These are phyloP conservation scores for Trichoderma simmonsii DNA, from an alignment of 2,329 filamentous ascomycete genomes.

Conservation along the genomic window DNA sequence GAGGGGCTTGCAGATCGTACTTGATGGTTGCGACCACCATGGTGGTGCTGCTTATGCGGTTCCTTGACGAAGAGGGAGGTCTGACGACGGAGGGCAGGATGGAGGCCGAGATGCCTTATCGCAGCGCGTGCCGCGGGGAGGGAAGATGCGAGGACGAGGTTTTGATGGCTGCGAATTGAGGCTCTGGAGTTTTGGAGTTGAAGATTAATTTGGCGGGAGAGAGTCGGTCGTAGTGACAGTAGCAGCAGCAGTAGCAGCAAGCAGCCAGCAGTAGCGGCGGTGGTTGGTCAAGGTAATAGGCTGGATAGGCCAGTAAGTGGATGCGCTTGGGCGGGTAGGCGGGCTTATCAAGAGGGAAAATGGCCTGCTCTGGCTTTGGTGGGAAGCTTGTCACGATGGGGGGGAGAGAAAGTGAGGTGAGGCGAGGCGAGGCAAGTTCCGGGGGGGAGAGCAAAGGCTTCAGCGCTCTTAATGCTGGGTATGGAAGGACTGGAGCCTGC, in stretches of 20 bases:
- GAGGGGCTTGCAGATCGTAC: slow-evolving; percentile 40
- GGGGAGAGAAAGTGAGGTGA: neutral
- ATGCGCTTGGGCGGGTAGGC: slow-evolving; percentile 1
- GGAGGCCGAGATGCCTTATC: slow-evolving; percentile 22
- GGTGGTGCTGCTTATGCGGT: slow-evolving; percentile 41
- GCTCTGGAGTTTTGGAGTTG: slow-evolving; percentile 7
- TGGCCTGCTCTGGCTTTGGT: neutral
- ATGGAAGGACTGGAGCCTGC: neutral
- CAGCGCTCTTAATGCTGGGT: neutral
- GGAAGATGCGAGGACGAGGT: slow-evolving; percentile 14
- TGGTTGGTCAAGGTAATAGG: slow-evolving; percentile 7
- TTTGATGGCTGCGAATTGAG: slow-evolving; percentile 19
- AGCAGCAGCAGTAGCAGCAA: neutral
- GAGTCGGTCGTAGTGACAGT: slow-evolving; percentile 1
- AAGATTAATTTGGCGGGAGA: slow-evolving; percentile 16
- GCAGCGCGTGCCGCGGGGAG: slow-evolving; percentile 25
- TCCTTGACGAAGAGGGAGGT: slow-evolving; percentile 37
- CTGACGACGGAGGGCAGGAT: slow-evolving; percentile 13
- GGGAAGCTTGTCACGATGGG: neutral
- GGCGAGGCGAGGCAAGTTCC: neutral
- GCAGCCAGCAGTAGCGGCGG: slow-evolving; percentile 15
- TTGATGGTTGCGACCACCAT: slow-evolving; percentile 65
- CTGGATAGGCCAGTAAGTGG: slow-evolving; percentile 2
- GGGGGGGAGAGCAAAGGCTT: neutral
- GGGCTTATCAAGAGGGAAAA: neutral